phyloP scores from a whole-genome alignment of 148 eudicot genomes.

The Heliosperma pusillum region DNA sequence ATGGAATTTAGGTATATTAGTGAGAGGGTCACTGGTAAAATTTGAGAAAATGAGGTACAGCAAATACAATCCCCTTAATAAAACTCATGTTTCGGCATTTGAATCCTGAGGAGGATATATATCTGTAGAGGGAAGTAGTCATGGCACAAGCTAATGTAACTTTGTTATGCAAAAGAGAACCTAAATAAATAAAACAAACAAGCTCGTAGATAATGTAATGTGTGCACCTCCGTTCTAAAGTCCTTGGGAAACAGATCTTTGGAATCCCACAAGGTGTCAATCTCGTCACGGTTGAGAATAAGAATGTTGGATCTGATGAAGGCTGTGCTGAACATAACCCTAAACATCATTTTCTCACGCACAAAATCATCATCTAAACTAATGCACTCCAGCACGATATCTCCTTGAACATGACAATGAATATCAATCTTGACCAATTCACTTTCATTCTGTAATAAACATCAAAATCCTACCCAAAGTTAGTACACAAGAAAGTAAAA shows the following conservation, averaged over 20 bases:
- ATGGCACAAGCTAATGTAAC: background rate
- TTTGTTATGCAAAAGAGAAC: background rate
- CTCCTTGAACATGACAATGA: conserved; percentile 81
- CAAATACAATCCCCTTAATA: too few species aligned
- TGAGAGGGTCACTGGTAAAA: too few species aligned
- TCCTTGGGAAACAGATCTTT: conserved; percentile 60
- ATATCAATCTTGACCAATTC: conserved; percentile 68
- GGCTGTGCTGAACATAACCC: conserved; percentile 86
- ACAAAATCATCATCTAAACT: conserved; percentile 56
- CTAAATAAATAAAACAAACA: background rate
- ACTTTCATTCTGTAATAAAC: conserved; percentile 56
- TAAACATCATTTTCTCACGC: conserved; percentile 64
- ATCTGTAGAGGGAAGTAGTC: background rate
- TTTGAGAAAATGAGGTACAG: too few species aligned
- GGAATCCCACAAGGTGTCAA: conserved; percentile 64
- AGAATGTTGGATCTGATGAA: conserved; percentile 81
- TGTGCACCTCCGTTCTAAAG: conserved; percentile 69
- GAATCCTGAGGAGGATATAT: background rate
- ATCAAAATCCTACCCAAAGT: conserved; percentile 6
- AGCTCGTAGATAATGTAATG: background rate
- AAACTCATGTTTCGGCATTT: background rate
- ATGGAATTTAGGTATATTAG: too few species aligned
- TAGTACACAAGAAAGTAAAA: conserved; percentile 10
- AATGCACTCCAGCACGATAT: conserved; percentile 82
- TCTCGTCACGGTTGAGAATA: conserved; percentile 76